A percentile compares a stretch with the other conserved stretches of the same genome.
phyloP scores from a whole-genome alignment of 1,139 yeast genomes.

The Wickerhamomyces sp. region DNA sequence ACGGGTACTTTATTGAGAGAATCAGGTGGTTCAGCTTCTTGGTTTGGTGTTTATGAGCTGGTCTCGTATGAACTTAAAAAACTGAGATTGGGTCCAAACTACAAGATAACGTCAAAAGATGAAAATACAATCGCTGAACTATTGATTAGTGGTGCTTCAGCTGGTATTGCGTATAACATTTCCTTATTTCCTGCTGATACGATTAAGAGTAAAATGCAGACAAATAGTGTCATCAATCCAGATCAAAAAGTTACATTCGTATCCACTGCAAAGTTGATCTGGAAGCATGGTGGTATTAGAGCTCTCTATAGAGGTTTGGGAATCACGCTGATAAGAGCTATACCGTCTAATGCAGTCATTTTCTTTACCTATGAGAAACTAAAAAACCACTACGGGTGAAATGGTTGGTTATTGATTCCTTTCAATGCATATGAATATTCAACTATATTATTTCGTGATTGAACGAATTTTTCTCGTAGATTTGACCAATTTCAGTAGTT shows the following conservation, averaged over 20 bases:
- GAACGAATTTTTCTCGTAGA: not conserved
- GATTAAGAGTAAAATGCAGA: conserved; percentile 82
- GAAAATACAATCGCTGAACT: conserved; percentile 45
- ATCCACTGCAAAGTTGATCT: conserved; percentile 34
- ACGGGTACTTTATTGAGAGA: conserved; percentile 81
- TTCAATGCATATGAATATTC: not conserved
- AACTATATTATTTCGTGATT: not conserved
- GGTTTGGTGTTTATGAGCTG: conserved; percentile 88
- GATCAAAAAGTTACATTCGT: conserved; percentile 23
- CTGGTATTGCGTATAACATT: conserved; percentile 78
- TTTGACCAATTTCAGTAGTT: conserved; percentile 33
- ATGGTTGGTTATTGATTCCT: too few relatives aligned
- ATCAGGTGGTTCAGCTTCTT: conserved; percentile 84
- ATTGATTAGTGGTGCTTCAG: conserved; percentile 75
- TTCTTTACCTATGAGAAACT: conserved; percentile 74
- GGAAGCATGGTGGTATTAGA: conserved; percentile 42
- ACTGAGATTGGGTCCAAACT: conserved; percentile 16
- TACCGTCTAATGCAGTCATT: conserved; percentile 87
- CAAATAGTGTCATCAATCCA: conserved; percentile 36
- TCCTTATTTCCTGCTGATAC: conserved; percentile 89
- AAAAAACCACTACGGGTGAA: conserved; percentile 33
- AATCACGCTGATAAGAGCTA: conserved; percentile 73
- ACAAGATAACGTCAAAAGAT: conserved; percentile 23
- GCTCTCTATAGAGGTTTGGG: conserved; percentile 85
- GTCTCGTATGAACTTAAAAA: conserved; percentile 37